Base-by-base conservation (phyloP, 1,284 basidiomycete genomes). In the Ceratobasidium sp. region DNA sequence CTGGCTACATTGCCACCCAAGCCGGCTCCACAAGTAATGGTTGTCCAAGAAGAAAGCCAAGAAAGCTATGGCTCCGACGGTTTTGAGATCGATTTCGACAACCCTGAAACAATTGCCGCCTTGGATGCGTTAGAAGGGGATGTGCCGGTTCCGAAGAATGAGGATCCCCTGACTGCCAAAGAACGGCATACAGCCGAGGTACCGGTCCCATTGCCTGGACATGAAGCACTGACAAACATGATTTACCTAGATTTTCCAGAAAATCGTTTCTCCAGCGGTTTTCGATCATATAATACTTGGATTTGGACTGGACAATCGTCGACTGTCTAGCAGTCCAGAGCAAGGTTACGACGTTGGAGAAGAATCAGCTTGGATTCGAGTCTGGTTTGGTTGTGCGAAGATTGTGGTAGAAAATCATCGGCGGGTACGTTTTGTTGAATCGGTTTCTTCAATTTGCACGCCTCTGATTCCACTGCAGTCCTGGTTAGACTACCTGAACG, bases 351-450 rank as follows among this genome's bases (percentile, higher is more conserved):
- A 76, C 53, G 73, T 77, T 46, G 76, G 79, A 2, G 82, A 82
- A 21, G 76, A 77, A 18, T 78, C 76, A 18, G 75, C 77, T 45
- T 88, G 93, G 81, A 85, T 94, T 23, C 87, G 89, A 74, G 91
- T 89, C 77, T 96, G 93, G 92, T 84, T 91, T 2, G 88, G 89
- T 8, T 94, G 91, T 76, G 88, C 87, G 0, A 84, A 85, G 43
- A 85, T 93, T 26, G 78, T 91, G 12, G 87, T 92, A 9, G 85
- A 88, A 70, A 88, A 89, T 73, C 83, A 83, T 12, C 79, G 83
- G 72, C 81, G 83, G 76, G 89, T 88, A 71, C 76, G 82, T 76
- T 10, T 45, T 16, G 74, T 74, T 75, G 77, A 36, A 32, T 67
- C 72, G 48, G 28, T 59, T n/a, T 74, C 43, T 26, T 53, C n/a